Conservation (phyloP, 768 basidiomycete species). For the Hypholoma fasciculare region DNA sequence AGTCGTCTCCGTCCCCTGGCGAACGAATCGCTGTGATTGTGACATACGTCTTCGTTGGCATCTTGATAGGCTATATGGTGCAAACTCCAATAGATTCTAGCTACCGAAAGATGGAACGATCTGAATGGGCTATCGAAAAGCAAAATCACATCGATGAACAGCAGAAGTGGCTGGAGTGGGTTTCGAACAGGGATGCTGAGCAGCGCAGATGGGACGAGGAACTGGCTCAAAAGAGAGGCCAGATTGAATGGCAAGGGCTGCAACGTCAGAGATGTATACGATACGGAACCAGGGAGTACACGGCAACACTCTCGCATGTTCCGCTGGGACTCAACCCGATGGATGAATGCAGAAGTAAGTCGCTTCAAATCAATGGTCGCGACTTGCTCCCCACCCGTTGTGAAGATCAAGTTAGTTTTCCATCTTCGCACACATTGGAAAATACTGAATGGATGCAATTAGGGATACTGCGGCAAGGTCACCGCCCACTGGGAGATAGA, state of each 20-base stretch:
- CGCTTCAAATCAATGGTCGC: constrained; percentile 12
- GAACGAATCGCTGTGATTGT: neutral
- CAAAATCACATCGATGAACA: neutral
- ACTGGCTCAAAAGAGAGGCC: constrained; percentile 1
- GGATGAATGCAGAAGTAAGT: constrained; percentile 14
- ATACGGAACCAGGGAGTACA: constrained; percentile 20
- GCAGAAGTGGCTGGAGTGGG: neutral
- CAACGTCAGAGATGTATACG: constrained; percentile 6
- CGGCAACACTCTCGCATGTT: constrained; percentile 12
- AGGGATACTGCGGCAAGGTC: constrained; percentile 16
- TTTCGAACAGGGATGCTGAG: neutral
- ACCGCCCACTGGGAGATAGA: constrained; percentile 18
- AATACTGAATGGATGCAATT: neutral
- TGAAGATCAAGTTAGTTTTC: constrained; percentile 8
- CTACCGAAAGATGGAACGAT: neutral
- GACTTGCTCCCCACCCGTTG: constrained; percentile 12
- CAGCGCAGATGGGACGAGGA: constrained; percentile 5
- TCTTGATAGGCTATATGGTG: neutral
- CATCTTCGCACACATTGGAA: neutral
- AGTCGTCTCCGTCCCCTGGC: neutral
- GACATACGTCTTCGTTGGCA: neutral
- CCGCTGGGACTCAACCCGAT: constrained; percentile 14
- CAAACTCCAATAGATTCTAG: neutral
- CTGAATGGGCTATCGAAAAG: neutral
- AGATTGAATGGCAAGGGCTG: constrained; percentile 13